Percentiles rank a stretch among this genome's conserved stretches.
These are phyloP conservation scores for Eucalyptus marginata DNA, from an alignment of 345 rosid species.

Conservation along the genomic window DNA sequence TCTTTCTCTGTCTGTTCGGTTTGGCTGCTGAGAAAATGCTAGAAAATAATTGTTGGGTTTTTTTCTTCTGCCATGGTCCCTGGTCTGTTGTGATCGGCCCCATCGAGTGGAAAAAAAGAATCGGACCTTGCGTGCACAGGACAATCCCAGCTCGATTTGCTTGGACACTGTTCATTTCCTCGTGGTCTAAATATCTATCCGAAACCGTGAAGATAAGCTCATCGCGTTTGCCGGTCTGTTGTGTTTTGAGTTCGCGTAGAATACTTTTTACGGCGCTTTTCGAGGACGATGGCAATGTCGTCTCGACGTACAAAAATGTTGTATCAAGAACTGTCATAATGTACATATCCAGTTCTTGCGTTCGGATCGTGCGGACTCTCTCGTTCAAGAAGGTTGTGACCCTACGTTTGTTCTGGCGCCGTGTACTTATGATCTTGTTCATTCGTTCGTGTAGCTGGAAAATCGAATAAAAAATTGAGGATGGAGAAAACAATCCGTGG, in stretches of 20 bases:
- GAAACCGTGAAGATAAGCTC: neutral
- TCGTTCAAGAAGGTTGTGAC: neutral
- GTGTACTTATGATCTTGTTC: neutral
- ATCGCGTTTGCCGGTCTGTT: neutral
- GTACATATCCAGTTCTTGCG: neutral
- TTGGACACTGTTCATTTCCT: neutral
- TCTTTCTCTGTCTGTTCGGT: neutral
- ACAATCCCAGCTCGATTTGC: neutral
- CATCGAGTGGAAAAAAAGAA: neutral
- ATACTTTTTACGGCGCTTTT: neutral
- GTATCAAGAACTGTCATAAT: neutral
- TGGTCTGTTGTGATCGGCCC: neutral
- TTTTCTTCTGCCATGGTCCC: neutral
- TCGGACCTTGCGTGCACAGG: neutral
- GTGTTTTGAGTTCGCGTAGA: neutral
- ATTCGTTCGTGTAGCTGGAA: neutral
- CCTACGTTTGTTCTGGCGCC: neutral
- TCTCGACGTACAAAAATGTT: neutral
- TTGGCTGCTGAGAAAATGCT: neutral
- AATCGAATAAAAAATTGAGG: neutral
- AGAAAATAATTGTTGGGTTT: neutral
- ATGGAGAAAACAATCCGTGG: neutral
- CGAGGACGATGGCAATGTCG: neutral
- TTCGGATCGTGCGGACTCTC: neutral
- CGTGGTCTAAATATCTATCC: neutral